Base-by-base conservation (phyloP, 2,329 filamentous ascomycete species). In the Colletotrichum horii region DNA sequence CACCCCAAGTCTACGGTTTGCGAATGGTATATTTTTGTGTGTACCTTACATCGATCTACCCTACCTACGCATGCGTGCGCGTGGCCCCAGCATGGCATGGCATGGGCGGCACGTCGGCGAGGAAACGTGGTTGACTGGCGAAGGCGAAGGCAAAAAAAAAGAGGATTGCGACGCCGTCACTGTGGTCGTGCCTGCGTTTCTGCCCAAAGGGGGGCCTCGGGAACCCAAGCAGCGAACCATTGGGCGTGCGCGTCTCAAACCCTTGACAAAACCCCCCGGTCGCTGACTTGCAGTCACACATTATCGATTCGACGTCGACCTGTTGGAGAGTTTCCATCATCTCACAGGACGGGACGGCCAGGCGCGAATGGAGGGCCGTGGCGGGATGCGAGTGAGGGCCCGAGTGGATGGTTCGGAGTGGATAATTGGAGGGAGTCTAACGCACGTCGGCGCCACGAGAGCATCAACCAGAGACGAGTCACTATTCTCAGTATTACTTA, bases 31-130 rank as follows among this genome's bases (percentile, higher is more conserved):
- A 66, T 43, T 66, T 30, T 52, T 66, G n/a, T 60, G 19, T 62
- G 66, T 68, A 36, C 66, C 66, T 68, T 60, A 34, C 66, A 68
- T 68, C 56, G 67, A 61, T 70, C 34, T 62, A 61, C 62, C 36
- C 38, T 28, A 66, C 34, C 30, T 26, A 38, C 60, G 28, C 34
- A 61, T 61, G 58, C 19, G 58, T 61, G 19, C 19, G 30, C 28
- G 19, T n/a, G 26, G 24, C 30, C 22, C 32, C 22, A 32, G 48
- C 66, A n/a, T 38, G 43, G 58, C 30, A 48, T 55, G 30, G 38
- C 52, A 14, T 58, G 28, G 67, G 34, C 43, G 43, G 43, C 43
- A 52, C n/a, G 43, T 52, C 43, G 43, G n/a, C 43, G 43, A 52
- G 43, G 43, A 52, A 52, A 52, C n/a, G n/a, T 52, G 43, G 43